These are phyloP conservation scores for Metschnikowia gruessii DNA, from an alignment of 805 yeast species.

Conservation along the genomic window DNA sequence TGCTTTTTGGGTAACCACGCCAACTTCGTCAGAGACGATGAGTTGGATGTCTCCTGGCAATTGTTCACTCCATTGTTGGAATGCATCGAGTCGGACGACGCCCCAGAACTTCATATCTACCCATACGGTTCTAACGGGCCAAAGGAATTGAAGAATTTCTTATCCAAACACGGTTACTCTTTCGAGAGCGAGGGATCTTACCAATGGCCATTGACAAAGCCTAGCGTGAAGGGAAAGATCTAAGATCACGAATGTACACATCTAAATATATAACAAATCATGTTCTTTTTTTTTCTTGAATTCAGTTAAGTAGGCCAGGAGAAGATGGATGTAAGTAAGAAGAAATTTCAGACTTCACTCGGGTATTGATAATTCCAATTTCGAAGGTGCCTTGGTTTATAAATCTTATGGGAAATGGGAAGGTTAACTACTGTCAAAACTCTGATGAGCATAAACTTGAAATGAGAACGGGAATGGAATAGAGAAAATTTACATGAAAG, in stretches of 20 bases:
- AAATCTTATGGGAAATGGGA: too few relatives aligned
- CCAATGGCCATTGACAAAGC: slow-evolving; percentile 87
- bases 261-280: neutral
- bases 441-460: too few relatives aligned
- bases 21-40: slow-evolving; percentile 97
- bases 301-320: too few relatives aligned
- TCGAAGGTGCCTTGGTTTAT: too few relatives aligned
- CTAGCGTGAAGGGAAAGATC: slow-evolving; percentile 32
- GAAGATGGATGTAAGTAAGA: too few relatives aligned
- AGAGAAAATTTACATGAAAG: too few relatives aligned
- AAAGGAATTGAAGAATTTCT: slow-evolving; percentile 52
- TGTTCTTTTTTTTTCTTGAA: neutral
- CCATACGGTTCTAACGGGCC: slow-evolving; percentile 96
- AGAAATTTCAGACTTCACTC: too few relatives aligned
- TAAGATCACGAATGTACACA: slow-evolving; percentile 7
- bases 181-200: slow-evolving; percentile 62
- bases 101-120: slow-evolving; percentile 66
- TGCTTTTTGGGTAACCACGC: slow-evolving; percentile 90
- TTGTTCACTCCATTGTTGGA: slow-evolving; percentile 89
- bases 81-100: slow-evolving; percentile 67
- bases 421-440: too few relatives aligned
- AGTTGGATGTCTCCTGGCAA: slow-evolving; percentile 89
- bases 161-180: slow-evolving; percentile 70
- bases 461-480: too few relatives aligned
- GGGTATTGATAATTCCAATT: too few relatives aligned